Evolutionary conservation across 208 protist genomes (phyloP).

Genomic region (Leptomonas seymouri): DNA sequence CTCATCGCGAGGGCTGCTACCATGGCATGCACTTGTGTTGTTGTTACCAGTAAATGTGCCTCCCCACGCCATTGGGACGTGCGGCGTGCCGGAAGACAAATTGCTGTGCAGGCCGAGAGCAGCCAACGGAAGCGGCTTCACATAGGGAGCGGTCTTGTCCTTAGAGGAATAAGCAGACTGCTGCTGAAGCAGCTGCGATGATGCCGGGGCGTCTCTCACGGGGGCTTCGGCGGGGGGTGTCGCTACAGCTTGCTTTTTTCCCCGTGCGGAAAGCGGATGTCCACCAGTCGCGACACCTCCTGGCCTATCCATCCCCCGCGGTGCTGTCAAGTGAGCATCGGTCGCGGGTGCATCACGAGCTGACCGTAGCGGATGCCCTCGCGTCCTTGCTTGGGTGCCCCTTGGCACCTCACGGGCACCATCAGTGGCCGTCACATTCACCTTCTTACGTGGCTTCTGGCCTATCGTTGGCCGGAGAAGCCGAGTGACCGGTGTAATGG

Average conservation of each 20-base stretch:
- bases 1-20: neutral
- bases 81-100: conserved; percentile 1
- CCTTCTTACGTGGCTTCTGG: neutral
- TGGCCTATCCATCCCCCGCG: neutral
- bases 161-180: neutral
- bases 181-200: neutral
- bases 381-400: neutral
- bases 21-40: neutral
- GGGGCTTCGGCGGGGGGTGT: neutral
- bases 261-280: conserved; percentile 7
- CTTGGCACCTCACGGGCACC: neutral
- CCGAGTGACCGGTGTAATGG: neutral
- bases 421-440: neutral
- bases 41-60: neutral
- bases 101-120: neutral
- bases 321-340: neutral
- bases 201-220: neutral
- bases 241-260: neutral
- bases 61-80: neutral
- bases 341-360: neutral
- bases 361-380: neutral
- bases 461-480: conserved; percentile 8
- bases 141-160: conserved; percentile 2
- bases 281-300: neutral
- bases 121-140: conserved; percentile 25